phyloP scores from a whole-genome alignment of 148 eudicot genomes.

The Fagopyrum esculentum region DNA sequence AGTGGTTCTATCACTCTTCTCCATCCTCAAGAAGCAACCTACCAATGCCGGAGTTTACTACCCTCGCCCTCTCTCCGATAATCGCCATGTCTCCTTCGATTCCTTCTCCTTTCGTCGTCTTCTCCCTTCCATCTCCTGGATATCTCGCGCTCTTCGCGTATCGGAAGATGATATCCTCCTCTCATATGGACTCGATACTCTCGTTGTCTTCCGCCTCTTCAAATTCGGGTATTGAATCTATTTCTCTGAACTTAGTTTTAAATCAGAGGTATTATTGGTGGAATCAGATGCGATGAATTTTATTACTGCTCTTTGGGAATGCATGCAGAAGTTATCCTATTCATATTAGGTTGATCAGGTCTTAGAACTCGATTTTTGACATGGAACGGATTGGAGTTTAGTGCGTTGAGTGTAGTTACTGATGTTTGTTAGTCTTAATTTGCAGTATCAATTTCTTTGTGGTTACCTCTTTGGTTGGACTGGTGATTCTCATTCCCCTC shows the following conservation, averaged over 20 bases:
- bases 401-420: neutral
- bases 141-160: constrained; percentile 46
- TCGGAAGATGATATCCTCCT: constrained; percentile 56
- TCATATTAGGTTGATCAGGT: too few relatives aligned
- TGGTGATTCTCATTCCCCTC: constrained; percentile 64
- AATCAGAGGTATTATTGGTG: too few relatives aligned
- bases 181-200: constrained; percentile 69
- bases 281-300: too few relatives aligned
- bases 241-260: too few relatives aligned
- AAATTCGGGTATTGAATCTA: constrained; percentile 54
- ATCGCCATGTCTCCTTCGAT: constrained; percentile 24
- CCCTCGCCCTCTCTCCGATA: constrained; percentile 65
- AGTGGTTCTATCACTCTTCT: constrained; percentile 55
- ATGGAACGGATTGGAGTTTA: too few relatives aligned
- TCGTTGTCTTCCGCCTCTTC: constrained; percentile 65
- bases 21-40: constrained; percentile 61
- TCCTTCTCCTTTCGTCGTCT: constrained; percentile 36
- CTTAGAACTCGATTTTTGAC: too few relatives aligned
- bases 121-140: constrained; percentile 58
- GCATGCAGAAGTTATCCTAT: too few relatives aligned
- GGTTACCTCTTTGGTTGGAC: constrained; percentile 61
- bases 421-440: constrained; percentile 6
- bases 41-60: constrained; percentile 59
- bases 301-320: too few relatives aligned
- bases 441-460: constrained; percentile 79